Percentiles rank a stretch among this genome's conserved stretches.
phyloP scores from a whole-genome alignment of 768 basidiomycete species.

The Asterophora lycoperdoides region DNA sequence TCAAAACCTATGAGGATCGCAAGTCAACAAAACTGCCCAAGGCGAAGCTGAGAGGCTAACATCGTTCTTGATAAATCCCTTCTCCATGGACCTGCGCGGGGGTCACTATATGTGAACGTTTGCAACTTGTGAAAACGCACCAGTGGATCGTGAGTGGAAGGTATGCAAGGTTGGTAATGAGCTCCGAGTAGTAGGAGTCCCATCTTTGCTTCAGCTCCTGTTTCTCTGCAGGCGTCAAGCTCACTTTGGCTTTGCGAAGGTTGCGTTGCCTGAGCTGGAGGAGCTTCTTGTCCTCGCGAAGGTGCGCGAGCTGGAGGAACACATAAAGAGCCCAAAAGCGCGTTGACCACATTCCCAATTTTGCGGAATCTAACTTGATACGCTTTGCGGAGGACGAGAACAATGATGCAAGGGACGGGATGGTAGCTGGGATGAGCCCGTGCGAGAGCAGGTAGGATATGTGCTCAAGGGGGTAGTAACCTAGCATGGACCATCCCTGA shows the following conservation, averaged over 20 bases:
- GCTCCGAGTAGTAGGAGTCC: conserved; percentile 67
- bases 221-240: conserved; percentile 45
- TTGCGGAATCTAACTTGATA: conserved; percentile 41
- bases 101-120: not conserved
- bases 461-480: conserved; percentile 78
- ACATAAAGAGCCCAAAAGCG: conserved; percentile 83
- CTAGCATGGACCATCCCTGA: conserved; percentile 77
- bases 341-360: conserved; percentile 64
- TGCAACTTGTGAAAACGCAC: conserved; percentile 38
- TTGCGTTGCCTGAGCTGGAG: conserved; percentile 50
- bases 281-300: conserved; percentile 62
- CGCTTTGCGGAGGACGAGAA: conserved; percentile 38
- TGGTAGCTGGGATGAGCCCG: conserved; percentile 52
- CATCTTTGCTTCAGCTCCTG: conserved; percentile 54
- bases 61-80: conserved; percentile 63
- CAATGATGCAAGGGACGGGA: conserved; percentile 43
- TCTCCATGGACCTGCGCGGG: conserved; percentile 57
- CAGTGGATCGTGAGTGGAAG: conserved; percentile 85
- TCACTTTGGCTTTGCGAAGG: conserved; percentile 53
- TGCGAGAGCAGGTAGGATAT: conserved; percentile 63
- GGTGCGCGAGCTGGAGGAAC: conserved; percentile 69
- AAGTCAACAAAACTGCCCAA: not conserved
- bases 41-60: conserved; percentile 33
- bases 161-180: conserved; percentile 68
- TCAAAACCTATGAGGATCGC: conserved; percentile 31